Percentiles rank a stretch among this genome's conserved stretches.
These are phyloP conservation scores for Eucalyptus cloeziana DNA, from an alignment of 345 rosid species.

Conservation along the genomic window DNA sequence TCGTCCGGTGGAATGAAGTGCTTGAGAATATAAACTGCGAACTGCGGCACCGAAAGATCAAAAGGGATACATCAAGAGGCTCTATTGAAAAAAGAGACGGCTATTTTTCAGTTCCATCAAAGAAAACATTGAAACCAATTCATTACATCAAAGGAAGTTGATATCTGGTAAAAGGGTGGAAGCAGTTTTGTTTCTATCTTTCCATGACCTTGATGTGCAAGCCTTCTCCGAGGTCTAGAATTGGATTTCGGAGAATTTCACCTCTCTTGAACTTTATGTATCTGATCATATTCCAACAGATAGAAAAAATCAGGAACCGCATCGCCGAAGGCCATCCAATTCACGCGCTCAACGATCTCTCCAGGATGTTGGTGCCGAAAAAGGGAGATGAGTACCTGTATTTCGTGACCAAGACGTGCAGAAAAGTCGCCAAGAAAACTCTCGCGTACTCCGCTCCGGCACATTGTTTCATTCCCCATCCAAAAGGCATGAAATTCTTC, in stretches of 20 bases:
- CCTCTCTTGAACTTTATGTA: not conserved
- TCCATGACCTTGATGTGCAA: not conserved
- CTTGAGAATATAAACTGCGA: not conserved
- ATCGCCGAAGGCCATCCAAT: not conserved
- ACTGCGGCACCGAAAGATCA: not conserved
- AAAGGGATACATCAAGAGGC: not conserved
- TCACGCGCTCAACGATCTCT: not conserved
- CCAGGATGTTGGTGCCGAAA: not conserved
- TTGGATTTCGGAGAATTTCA: not conserved
- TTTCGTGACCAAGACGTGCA: not conserved
- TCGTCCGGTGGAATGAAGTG: not conserved
- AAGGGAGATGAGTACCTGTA: not conserved
- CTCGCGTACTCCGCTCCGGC: constrained; percentile 10
- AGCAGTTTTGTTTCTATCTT: not conserved
- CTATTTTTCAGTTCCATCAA: not conserved
- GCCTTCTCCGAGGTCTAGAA: not conserved
- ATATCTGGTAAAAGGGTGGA: not conserved
- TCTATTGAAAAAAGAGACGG: not conserved
- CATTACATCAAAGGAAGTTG: not conserved
- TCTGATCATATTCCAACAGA: not conserved
- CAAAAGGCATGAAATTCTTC: constrained; percentile 17
- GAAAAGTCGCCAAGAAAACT: not conserved
- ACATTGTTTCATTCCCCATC: constrained; percentile 12
- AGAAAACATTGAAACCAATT: not conserved
- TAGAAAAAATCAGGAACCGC: not conserved